These are phyloP conservation scores for Lachnellula occidentalis DNA, from an alignment of 2,329 filamentous ascomycete species.

Conservation along the genomic window DNA sequence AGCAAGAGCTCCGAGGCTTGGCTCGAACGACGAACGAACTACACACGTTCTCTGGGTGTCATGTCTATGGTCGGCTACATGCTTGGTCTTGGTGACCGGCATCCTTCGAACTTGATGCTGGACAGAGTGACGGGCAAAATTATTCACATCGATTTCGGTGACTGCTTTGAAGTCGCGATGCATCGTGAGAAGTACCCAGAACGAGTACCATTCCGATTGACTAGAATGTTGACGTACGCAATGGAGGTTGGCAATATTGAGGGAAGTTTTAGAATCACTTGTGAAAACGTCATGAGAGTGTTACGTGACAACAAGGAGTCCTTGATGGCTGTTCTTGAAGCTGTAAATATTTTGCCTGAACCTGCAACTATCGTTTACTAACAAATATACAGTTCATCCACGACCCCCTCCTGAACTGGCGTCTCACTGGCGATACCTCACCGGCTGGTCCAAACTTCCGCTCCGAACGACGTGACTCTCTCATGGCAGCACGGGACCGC, in stretches of 20 bases:
- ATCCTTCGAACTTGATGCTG: slow-evolving; percentile 97
- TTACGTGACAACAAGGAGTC: slow-evolving; percentile 96
- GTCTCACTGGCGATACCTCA: slow-evolving; percentile 61
- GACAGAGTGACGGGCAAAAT: slow-evolving; percentile 95
- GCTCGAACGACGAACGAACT: slow-evolving; percentile 97
- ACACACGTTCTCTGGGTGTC: slow-evolving; percentile 91
- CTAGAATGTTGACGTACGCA: slow-evolving; percentile 97
- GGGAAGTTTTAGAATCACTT: slow-evolving; percentile 95
- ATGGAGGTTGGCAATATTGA: slow-evolving; percentile 99
- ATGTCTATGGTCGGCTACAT: slow-evolving; percentile 99
- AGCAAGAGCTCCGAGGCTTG: slow-evolving; percentile 97
- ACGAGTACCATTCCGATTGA: slow-evolving; percentile 93
- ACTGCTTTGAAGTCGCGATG: slow-evolving; percentile 99
- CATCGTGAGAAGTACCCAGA: slow-evolving; percentile 99
- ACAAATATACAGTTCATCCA: slow-evolving; percentile 75
- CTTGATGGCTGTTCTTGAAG: slow-evolving; percentile 95
- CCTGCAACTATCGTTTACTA: slow-evolving; percentile 1
- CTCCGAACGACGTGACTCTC: slow-evolving; percentile 51
- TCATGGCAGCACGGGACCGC: slow-evolving; percentile 44
- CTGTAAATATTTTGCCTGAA: slow-evolving; percentile 56
- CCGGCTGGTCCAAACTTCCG: slow-evolving; percentile 63
- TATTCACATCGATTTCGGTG: slow-evolving; percentile 97
- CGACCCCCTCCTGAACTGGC: slow-evolving; percentile 97
- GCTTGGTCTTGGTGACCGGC: slow-evolving; percentile 88
- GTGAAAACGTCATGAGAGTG: slow-evolving; percentile 97